Evolutionary conservation across 768 basidiomycete genomes (phyloP).

Genomic region (Rhodosporidiobolus odoratus): DNA sequence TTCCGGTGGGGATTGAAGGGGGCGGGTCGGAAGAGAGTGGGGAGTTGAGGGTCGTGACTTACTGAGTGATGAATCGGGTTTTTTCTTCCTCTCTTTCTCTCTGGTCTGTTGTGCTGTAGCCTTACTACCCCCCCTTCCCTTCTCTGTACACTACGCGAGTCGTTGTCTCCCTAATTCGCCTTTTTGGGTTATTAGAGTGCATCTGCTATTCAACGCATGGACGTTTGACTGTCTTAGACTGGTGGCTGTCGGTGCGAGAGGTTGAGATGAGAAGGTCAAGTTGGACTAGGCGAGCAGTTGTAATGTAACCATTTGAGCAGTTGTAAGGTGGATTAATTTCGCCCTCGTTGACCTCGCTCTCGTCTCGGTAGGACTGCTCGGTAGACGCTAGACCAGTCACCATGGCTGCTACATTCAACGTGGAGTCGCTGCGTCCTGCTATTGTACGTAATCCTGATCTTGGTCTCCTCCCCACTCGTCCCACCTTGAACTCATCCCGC

Average conservation of each 20-base stretch:
- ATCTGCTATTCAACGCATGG: neutral
- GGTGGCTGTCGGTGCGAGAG: neutral
- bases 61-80: neutral
- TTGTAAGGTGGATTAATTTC: no score
- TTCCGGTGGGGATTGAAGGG: neutral
- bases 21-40: slow-evolving; percentile 9
- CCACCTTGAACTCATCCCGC: no score
- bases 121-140: neutral
- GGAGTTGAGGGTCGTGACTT: slow-evolving; percentile 28
- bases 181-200: no score
- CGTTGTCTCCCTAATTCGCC: no score
- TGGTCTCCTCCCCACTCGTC: no score
- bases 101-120: slow-evolving; percentile 4
- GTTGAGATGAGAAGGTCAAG: neutral
- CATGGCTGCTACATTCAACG: no score
- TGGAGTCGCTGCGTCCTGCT: no score
- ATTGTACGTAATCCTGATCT: no score
- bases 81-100: neutral
- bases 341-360: no score
- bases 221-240: neutral
- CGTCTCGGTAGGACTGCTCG: no score
- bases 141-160: neutral
- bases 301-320: no score
- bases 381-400: no score
- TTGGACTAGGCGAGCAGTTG: neutral